These are phyloP conservation scores for Dryadomyces quercus-mongolicae DNA, from an alignment of 2,329 filamentous ascomycete species.

Conservation along the genomic window DNA sequence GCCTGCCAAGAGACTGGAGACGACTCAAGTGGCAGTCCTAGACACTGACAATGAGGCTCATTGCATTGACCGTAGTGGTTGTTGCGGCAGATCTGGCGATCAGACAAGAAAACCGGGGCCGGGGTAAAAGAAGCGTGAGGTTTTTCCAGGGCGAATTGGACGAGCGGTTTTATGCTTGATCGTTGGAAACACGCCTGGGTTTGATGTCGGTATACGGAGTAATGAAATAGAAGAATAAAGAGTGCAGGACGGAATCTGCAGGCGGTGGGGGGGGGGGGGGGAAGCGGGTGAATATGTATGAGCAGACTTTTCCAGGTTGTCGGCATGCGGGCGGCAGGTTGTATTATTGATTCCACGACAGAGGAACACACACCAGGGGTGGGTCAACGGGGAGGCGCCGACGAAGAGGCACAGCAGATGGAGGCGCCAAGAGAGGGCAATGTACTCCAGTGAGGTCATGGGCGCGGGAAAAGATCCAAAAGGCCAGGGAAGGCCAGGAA, in stretches of 20 bases:
- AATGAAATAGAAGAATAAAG: slow-evolving; percentile 17
- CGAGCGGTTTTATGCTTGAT: slow-evolving; percentile 19
- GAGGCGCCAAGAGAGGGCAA: no score
- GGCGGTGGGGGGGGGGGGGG: no score
- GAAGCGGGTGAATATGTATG: not conserved
- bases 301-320: no score
- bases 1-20: not conserved
- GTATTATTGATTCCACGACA: no score
- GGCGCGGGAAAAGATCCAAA: no score
- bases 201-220: slow-evolving; percentile 22
- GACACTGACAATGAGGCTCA: not conserved
- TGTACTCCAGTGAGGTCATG: no score
- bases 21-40: not conserved
- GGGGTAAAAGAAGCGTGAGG: no score
- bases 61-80: slow-evolving; percentile 6
- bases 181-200: slow-evolving; percentile 22
- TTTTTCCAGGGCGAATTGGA: slow-evolving; percentile 18
- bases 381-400: not conserved
- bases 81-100: slow-evolving; percentile 15
- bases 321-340: no score
- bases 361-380: not conserved
- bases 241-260: not conserved
- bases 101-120: slow-evolving; percentile 18
- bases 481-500: no score
- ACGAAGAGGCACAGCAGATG: no score